Percentiles rank a stretch among this genome's conserved stretches.
Evolutionary conservation across 2,329 filamentous ascomycete species (phyloP).

Genomic region (Fusarium redolens): DNA sequence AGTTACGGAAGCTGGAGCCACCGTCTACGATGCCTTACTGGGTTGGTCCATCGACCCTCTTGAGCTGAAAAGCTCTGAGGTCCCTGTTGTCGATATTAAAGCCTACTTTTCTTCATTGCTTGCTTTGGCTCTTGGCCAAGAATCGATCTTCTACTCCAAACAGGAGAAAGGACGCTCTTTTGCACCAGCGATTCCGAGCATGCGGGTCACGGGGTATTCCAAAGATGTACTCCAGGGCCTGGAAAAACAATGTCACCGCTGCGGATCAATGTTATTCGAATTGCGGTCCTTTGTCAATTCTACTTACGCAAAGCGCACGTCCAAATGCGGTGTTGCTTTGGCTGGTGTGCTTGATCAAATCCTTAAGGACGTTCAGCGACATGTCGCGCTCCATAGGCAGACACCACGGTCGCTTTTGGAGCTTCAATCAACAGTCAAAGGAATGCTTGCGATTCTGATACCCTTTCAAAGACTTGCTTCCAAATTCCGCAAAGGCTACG

Average conservation of each 20-base stretch:
- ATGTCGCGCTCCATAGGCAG: conserved; percentile 58
- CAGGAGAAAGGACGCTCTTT: conserved; percentile 65
- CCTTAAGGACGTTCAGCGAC: conserved; percentile 61
- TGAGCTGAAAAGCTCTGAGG: conserved; percentile 51
- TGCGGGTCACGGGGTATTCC: conserved; percentile 69
- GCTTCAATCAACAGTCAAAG: conserved; percentile 62
- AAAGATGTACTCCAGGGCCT: conserved; percentile 60
- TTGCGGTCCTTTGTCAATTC: conserved; percentile 60
- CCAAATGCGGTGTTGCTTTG: conserved; percentile 63
- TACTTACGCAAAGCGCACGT: conserved; percentile 58
- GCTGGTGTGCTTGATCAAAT: conserved; percentile 62
- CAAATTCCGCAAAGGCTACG: conserved; percentile 55
- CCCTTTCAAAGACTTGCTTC: conserved; percentile 64
- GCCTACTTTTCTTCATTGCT: conserved; percentile 69
- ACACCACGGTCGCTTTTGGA: conserved; percentile 62
- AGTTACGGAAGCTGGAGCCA: conserved; percentile 75
- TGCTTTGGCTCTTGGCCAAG: conserved; percentile 75
- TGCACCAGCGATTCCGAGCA: conserved; percentile 55
- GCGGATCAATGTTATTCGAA: conserved; percentile 59
- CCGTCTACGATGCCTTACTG: conserved; percentile 73
- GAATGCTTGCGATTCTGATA: conserved; percentile 60
- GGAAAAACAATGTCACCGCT: conserved; percentile 59
- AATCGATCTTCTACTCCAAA: conserved; percentile 77
- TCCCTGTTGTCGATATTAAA: conserved; percentile 59
- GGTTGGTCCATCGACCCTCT: conserved; percentile 55